Conservation (phyloP, 164 flowering plant species). For the Vitis rotundifolia region DNA sequence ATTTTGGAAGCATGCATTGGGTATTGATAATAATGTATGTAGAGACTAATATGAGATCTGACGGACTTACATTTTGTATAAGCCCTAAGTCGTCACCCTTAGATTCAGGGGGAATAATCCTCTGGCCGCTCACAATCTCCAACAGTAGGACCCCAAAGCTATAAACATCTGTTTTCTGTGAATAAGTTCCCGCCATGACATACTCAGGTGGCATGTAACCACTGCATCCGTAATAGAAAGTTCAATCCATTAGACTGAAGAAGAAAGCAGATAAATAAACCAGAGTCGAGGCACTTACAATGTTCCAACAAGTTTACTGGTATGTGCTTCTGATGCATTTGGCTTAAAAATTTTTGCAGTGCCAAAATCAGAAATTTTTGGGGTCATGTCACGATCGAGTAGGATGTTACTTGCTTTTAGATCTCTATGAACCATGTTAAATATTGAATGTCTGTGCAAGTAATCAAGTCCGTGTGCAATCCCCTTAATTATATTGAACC, state of each 20-base stretch:
- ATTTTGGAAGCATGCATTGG: too few species aligned
- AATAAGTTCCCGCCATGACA: too few species aligned
- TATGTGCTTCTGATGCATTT: background rate
- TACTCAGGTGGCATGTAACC: too few species aligned
- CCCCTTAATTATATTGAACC: background rate
- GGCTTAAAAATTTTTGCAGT: background rate
- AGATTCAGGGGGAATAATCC: too few species aligned
- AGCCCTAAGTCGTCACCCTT: too few species aligned
- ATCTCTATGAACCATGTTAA: background rate
- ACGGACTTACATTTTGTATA: too few species aligned
- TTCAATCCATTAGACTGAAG: background rate
- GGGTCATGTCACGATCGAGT: background rate
- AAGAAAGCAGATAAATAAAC: background rate
- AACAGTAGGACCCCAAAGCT: too few species aligned
- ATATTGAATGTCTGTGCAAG: background rate
- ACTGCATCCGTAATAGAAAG: too few species aligned
- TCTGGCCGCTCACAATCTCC: too few species aligned
- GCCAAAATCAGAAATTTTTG: constrained; percentile 6
- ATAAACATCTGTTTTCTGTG: too few species aligned
- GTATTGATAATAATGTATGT: too few species aligned
- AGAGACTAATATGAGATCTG: too few species aligned
- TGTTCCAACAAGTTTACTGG: background rate
- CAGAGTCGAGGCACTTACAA: background rate
- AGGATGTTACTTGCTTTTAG: background rate
- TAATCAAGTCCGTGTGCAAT: background rate